phyloP scores from a whole-genome alignment of 345 rosid species.

The Luvunga scandens region DNA sequence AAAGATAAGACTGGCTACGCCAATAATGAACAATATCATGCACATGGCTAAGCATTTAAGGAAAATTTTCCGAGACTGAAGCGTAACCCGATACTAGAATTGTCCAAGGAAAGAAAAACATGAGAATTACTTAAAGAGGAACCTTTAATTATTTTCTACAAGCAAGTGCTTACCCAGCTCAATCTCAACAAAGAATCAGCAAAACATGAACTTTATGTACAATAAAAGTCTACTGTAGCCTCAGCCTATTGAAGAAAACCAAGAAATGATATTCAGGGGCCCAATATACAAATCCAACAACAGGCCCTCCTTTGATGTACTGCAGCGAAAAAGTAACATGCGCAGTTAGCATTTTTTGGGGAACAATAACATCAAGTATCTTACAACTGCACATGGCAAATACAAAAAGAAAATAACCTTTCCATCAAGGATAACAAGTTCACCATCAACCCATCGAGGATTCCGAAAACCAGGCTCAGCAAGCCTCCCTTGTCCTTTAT shows the following conservation, averaged over 20 bases:
- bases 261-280: constrained; percentile 95
- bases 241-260: constrained; percentile 84
- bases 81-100: neutral
- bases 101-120: neutral
- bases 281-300: constrained; percentile 92
- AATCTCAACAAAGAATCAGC: constrained; percentile 17
- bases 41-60: neutral
- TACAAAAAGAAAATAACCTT: constrained; percentile 45
- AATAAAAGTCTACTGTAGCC: constrained; percentile 47
- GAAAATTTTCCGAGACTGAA: neutral
- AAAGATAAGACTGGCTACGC: neutral
- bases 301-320: constrained; percentile 93
- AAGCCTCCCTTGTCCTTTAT: constrained; percentile 94
- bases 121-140: neutral
- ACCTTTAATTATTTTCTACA: neutral
- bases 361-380: neutral
- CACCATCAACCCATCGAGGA: constrained; percentile 98
- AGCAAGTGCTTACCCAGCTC: constrained; percentile 26
- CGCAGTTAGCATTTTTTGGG: constrained; percentile 11
- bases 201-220: constrained; percentile 30
- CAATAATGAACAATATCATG: neutral
- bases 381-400: neutral
- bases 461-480: constrained; percentile 85
- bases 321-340: constrained; percentile 33
- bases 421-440: constrained; percentile 92